These are phyloP conservation scores for Cryptococcus sp. DNA, from an alignment of 1,284 basidiomycete genomes.

Conservation along the genomic window DNA sequence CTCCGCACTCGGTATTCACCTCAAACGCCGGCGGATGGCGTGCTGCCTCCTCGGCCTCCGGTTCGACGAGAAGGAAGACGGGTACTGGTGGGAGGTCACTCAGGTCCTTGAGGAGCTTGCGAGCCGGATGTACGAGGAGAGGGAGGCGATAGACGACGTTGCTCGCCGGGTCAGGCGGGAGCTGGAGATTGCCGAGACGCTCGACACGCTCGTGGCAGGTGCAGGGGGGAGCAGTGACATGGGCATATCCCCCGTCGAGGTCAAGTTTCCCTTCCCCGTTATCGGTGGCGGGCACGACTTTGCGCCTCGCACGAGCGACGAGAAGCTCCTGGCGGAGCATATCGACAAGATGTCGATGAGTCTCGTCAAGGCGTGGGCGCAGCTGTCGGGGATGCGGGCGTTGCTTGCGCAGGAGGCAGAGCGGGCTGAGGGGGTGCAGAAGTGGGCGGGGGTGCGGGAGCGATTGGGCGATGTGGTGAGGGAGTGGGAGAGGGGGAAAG, in stretches of 20 bases:
- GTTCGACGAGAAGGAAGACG: slow-evolving; percentile 20
- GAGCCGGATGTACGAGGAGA: slow-evolving; percentile 18
- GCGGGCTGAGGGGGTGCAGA: slow-evolving; percentile 11
- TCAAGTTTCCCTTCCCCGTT: not conserved
- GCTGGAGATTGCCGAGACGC: not conserved
- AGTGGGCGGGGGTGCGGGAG: slow-evolving; percentile 22
- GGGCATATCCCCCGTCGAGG: not conserved
- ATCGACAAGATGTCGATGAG: slow-evolving; percentile 19
- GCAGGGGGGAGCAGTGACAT: not conserved
- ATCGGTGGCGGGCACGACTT: slow-evolving; percentile 13
- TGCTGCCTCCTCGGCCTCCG: slow-evolving; percentile 42
- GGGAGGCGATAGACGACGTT: slow-evolving; percentile 18
- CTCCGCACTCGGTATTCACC: slow-evolving; percentile 37
- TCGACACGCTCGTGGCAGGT: not conserved
- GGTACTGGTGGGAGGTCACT: slow-evolving; percentile 35
- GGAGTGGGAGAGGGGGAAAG: slow-evolving; percentile 32
- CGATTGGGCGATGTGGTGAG: slow-evolving; percentile 24
- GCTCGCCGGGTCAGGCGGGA: slow-evolving; percentile 15
- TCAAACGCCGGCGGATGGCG: slow-evolving; percentile 36
- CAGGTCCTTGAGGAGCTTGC: slow-evolving; percentile 18
- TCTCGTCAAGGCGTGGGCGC: slow-evolving; percentile 18
- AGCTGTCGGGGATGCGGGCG: slow-evolving; percentile 3
- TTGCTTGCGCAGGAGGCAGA: slow-evolving; percentile 11
- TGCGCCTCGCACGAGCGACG: slow-evolving; percentile 24
- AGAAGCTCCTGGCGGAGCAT: slow-evolving; percentile 15